These are phyloP conservation scores for Chimonanthus salicifolius DNA, from an alignment of 164 flowering plant species.

Conservation along the genomic window DNA sequence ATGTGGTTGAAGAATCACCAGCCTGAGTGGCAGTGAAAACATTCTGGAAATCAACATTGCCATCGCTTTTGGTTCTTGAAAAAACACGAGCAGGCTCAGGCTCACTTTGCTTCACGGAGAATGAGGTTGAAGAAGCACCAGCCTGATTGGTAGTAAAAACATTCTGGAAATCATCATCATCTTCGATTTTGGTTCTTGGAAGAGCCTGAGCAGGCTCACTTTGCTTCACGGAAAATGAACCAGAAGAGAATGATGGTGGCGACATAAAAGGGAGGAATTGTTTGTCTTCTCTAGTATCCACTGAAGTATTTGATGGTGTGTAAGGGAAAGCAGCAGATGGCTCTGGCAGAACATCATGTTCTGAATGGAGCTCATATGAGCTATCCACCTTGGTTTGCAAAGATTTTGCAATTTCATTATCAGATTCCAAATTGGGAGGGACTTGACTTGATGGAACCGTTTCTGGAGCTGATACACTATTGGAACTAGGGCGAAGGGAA, in stretches of 20 bases:
- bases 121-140: constrained; percentile 42
- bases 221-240: constrained; percentile 21
- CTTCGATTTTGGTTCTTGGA: constrained; percentile 29
- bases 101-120: constrained; percentile 27
- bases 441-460: constrained; percentile 12
- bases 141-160: constrained; percentile 82
- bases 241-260: constrained; percentile 47
- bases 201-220: constrained; percentile 4
- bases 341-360: not conserved
- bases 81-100: constrained; percentile 10
- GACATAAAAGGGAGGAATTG: constrained; percentile 67
- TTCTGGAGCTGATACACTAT: constrained; percentile 30
- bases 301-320: not conserved
- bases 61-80: constrained; percentile 22
- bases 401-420: not conserved
- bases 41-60: constrained; percentile 54
- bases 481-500: constrained; percentile 28
- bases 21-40: constrained; percentile 55
- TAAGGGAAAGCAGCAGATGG: not conserved
- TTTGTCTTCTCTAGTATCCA: constrained; percentile 32
- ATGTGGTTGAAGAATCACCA: constrained; percentile 28
- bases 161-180: constrained; percentile 64
- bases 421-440: not conserved
- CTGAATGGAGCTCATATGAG: not conserved
- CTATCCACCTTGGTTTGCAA: not conserved